Percentiles rank a stretch among this genome's conserved stretches.
These are phyloP conservation scores for Scheffersomyces parashehatae DNA, from an alignment of 1,139 yeast genomes.

Conservation along the genomic window DNA sequence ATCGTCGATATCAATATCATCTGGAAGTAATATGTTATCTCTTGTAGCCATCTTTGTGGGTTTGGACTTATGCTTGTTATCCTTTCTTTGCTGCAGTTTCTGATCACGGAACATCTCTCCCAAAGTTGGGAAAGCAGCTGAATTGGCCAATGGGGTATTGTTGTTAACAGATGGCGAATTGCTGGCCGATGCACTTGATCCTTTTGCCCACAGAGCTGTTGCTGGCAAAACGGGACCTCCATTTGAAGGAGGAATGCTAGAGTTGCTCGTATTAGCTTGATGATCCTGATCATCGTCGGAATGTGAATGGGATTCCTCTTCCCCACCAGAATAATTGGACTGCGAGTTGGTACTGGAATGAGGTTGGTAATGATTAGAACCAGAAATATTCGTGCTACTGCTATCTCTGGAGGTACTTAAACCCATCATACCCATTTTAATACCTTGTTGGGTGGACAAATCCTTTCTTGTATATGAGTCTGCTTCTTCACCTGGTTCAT, in stretches of 20 bases:
- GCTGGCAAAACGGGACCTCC: conserved; percentile 49
- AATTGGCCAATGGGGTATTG: conserved; percentile 45
- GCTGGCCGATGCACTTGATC: conserved; percentile 23
- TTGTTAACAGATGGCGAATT: conserved; percentile 38
- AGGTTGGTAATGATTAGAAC: conserved; percentile 7
- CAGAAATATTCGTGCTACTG: conserved; percentile 13
- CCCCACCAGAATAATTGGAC: conserved; percentile 17
- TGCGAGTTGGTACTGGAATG: conserved; percentile 4
- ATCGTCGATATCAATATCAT: conserved; percentile 44
- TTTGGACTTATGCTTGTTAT: conserved; percentile 29
- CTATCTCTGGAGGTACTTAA: conserved; percentile 17
- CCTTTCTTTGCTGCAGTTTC: conserved; percentile 34
- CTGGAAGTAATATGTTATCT: conserved; percentile 31
- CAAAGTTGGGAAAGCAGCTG: conserved; percentile 71
- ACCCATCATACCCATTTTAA: conserved; percentile 56
- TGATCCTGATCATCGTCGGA: conserved; percentile 17
- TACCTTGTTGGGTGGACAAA: conserved; percentile 76
- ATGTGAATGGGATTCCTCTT: conserved; percentile 15
- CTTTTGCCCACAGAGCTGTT: conserved; percentile 60
- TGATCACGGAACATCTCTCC: conserved; percentile 60
- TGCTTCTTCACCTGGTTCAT: conserved; percentile 99
- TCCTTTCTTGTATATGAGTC: conserved; percentile 95
- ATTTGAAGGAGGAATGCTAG: conserved; percentile 7
- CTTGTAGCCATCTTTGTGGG: conserved; percentile 20
- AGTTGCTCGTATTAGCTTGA: conserved; percentile 11